Evolutionary conservation across 768 basidiomycete genomes (phyloP).

Genomic region (Gelatoporia subvermispora): DNA sequence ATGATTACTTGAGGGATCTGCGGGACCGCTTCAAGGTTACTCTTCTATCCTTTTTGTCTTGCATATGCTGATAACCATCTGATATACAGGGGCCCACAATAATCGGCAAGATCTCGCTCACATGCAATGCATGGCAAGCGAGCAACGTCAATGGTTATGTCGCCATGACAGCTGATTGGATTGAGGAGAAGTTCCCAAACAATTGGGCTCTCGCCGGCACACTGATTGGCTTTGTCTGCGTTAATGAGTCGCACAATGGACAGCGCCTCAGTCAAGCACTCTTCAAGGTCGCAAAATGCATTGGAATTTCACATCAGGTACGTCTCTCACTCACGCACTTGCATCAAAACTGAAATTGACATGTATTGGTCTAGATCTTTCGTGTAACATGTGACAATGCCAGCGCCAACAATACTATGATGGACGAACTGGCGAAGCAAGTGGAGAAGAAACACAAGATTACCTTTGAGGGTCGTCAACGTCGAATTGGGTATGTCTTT

Average conservation of each 20-base stretch:
- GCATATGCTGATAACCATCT: background rate
- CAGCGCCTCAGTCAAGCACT: conserved; percentile 31
- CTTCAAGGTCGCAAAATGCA: conserved; percentile 26
- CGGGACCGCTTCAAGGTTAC: conserved; percentile 18
- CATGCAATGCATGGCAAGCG: conserved; percentile 39
- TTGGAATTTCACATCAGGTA: conserved; percentile 29
- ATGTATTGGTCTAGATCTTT: conserved; percentile 29
- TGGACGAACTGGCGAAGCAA: conserved; percentile 18
- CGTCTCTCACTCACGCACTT: background rate
- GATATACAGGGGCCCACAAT: background rate
- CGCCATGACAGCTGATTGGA: conserved; percentile 36
- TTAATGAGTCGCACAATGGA: conserved; percentile 35
- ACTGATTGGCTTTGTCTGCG: conserved; percentile 30
- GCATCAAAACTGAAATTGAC: background rate
- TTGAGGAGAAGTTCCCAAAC: conserved; percentile 23
- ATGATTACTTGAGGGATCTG: conserved; percentile 6
- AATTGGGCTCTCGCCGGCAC: conserved; percentile 26
- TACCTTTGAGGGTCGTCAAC: conserved; percentile 3
- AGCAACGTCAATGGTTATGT: conserved; percentile 34
- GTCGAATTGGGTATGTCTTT: conserved; percentile 11
- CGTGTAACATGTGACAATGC: conserved; percentile 36
- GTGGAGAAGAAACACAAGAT: conserved; percentile 3
- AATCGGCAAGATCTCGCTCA: conserved; percentile 26
- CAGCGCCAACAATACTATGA: conserved; percentile 33
- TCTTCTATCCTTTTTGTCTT: background rate